phyloP scores from a whole-genome alignment of 345 rosid genomes.

The Gossypium turneri region DNA sequence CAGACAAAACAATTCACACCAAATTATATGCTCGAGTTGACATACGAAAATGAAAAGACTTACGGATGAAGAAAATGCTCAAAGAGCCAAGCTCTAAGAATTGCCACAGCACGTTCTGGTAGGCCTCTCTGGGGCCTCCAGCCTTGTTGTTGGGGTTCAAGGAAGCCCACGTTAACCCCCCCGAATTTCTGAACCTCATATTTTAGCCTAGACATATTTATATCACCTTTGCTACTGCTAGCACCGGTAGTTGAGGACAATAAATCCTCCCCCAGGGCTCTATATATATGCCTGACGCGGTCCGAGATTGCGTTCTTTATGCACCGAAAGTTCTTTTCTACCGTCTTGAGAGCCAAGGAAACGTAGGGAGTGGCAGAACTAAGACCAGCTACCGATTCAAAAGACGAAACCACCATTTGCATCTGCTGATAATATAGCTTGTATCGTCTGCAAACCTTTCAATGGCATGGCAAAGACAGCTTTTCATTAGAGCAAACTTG shows the following conservation, averaged over 20 bases:
- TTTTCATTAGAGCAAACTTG: background rate
- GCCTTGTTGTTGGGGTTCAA: slow-evolving; percentile 46
- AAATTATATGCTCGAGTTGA: background rate
- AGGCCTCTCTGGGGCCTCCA: slow-evolving; percentile 74
- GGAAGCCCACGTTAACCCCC: slow-evolving; percentile 35
- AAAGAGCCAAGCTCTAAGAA: slow-evolving; percentile 63
- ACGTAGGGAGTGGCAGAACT: slow-evolving; percentile 49
- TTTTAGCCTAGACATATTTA: slow-evolving; percentile 21
- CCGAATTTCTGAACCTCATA: slow-evolving; percentile 28
- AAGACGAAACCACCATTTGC: slow-evolving; percentile 65
- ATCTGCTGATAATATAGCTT: slow-evolving; percentile 59
- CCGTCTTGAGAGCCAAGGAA: slow-evolving; percentile 39
- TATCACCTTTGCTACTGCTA: slow-evolving; percentile 25
- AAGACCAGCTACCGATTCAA: slow-evolving; percentile 60
- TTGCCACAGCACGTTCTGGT: slow-evolving; percentile 54
- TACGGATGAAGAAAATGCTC: slow-evolving; percentile 83
- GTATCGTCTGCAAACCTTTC: slow-evolving; percentile 51
- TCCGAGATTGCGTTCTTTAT: slow-evolving; percentile 39
- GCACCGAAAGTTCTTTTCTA: slow-evolving; percentile 44
- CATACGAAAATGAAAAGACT: slow-evolving; percentile 8
- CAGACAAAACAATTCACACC: slow-evolving; percentile 1
- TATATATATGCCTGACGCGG: slow-evolving; percentile 38
- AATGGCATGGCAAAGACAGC: background rate
- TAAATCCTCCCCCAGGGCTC: slow-evolving; percentile 36
- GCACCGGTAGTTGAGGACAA: slow-evolving; percentile 23